These are phyloP conservation scores for Neonectria hederae DNA, from an alignment of 2,329 filamentous ascomycete genomes.

Conservation along the genomic window DNA sequence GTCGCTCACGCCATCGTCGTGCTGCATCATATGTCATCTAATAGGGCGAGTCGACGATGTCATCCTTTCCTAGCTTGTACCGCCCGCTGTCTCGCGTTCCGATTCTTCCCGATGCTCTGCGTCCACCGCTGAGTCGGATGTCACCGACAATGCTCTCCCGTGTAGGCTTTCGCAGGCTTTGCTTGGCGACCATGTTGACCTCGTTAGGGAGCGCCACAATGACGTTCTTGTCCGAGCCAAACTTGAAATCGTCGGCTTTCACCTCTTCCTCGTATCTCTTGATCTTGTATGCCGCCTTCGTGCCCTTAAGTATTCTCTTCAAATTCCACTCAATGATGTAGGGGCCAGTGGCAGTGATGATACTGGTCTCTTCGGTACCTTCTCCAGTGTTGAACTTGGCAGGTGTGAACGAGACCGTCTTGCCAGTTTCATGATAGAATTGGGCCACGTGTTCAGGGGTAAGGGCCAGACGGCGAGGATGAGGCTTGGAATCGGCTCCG, in stretches of 20 bases:
- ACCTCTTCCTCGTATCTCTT: constrained; percentile 96
- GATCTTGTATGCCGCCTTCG: constrained; percentile 92
- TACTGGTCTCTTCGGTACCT: constrained; percentile 84
- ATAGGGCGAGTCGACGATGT: constrained; percentile 80
- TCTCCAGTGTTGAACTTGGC: constrained; percentile 94
- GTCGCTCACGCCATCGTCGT: neutral
- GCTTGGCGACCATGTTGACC: constrained; percentile 95
- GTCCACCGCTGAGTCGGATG: constrained; percentile 57
- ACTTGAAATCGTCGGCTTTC: constrained; percentile 98
- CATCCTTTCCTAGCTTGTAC: constrained; percentile 80
- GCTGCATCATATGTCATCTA: constrained; percentile 43
- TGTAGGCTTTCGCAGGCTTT: constrained; percentile 85
- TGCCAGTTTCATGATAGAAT: constrained; percentile 95
- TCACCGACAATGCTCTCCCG: constrained; percentile 87
- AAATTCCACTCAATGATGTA: constrained; percentile 98
- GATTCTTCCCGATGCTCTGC: constrained; percentile 62
- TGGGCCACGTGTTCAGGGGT: constrained; percentile 94
- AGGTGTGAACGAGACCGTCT: constrained; percentile 85
- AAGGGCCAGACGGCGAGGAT: constrained; percentile 87
- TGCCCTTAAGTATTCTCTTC: constrained; percentile 84
- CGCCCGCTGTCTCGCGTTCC: constrained; percentile 65
- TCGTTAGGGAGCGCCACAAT: constrained; percentile 97
- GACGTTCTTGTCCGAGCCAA: constrained; percentile 95
- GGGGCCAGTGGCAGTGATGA: constrained; percentile 94
- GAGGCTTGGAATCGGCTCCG: constrained; percentile 90